Percentiles rank a stretch among this genome's conserved stretches.
These are phyloP conservation scores for Acorus calamus DNA, from an alignment of 106 monocot species.

Conservation along the genomic window DNA sequence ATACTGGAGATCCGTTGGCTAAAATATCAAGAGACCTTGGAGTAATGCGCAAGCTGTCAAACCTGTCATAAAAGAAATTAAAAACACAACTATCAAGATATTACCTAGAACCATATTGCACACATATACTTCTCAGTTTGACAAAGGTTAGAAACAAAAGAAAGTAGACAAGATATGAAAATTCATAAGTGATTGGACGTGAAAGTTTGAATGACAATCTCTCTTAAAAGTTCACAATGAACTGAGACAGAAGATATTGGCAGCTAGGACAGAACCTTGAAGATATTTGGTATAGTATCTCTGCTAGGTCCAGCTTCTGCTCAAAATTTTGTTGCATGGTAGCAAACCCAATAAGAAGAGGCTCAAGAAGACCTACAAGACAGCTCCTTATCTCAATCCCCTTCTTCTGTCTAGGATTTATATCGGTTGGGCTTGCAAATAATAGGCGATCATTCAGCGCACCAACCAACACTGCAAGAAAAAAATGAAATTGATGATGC, in stretches of 20 bases:
- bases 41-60: slow-evolving; percentile 95
- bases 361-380: slow-evolving; percentile 93
- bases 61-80: slow-evolving; percentile 35
- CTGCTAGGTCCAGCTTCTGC: slow-evolving; percentile 91
- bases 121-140: neutral
- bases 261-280: slow-evolving; percentile 51
- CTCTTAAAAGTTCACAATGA: too few species aligned
- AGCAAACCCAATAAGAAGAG: slow-evolving; percentile 93
- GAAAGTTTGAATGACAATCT: too few species aligned
- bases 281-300: slow-evolving; percentile 95
- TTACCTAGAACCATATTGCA: neutral
- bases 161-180: too few species aligned
- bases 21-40: slow-evolving; percentile 92
- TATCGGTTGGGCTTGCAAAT: slow-evolving; percentile 72
- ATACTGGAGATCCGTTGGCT: slow-evolving; percentile 85
- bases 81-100: neutral
- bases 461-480: slow-evolving; percentile 66
- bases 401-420: slow-evolving; percentile 94
- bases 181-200: too few species aligned
- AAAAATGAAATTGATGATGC: neutral
- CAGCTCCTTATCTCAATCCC: slow-evolving; percentile 88
- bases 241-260: too few species aligned
- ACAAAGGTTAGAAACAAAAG: neutral
- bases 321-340: slow-evolving; percentile 98
- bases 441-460: slow-evolving; percentile 89